Evolutionary conservation across 1,284 basidiomycete genomes (phyloP), one percentile per base, ranked within the genome.

Genomic region (Veloboletus limbatus): DNA sequence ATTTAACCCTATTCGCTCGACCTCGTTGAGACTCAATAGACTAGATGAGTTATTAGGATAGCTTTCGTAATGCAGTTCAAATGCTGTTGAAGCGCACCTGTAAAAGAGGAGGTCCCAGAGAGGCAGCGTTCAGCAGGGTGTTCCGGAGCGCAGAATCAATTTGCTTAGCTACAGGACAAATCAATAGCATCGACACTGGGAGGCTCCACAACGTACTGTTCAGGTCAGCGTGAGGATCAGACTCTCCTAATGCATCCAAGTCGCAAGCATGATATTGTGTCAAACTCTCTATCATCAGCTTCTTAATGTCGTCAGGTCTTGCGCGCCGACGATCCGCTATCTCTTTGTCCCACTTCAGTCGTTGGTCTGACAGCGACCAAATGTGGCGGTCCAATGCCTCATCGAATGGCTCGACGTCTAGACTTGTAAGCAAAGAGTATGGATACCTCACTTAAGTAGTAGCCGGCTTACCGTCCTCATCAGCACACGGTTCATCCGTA

Each of bases 401-500:
- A 59, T 92, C 88, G 59, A 91, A 92, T 6, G 80, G 76, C 57
- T 91, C 87, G 49, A 79, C 78, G 20, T 85, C 86, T 88, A 54
- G 11, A 27, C 8, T 30, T 25, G 28, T 56, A 9, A 61, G 40
- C 5, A 31, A 37, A 24, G 24, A 10, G 25, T 10, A 37, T 31
- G 16, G 25, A 25, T 33, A 45, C 24, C 25, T 47, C 20, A 27
- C 18, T 21, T 24, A 26, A 35, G 5, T 20, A 6, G 10, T 21
- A 35, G 18, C 20, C 13, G 25, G 53, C 69, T 43, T 40, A 80
- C 84, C 79, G 49, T 77, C 72, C 51, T 78, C 77, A 10, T 84
- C 60, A 8, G 41, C 43, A 10, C 13, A 49, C 3, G 58, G 50
- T 16, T 54, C 78, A 57, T 88, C 86, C 48, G 83, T 79, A 52